phyloP scores from a whole-genome alignment of 768 basidiomycete genomes.

The Pilatotrama ljubarskyi region DNA sequence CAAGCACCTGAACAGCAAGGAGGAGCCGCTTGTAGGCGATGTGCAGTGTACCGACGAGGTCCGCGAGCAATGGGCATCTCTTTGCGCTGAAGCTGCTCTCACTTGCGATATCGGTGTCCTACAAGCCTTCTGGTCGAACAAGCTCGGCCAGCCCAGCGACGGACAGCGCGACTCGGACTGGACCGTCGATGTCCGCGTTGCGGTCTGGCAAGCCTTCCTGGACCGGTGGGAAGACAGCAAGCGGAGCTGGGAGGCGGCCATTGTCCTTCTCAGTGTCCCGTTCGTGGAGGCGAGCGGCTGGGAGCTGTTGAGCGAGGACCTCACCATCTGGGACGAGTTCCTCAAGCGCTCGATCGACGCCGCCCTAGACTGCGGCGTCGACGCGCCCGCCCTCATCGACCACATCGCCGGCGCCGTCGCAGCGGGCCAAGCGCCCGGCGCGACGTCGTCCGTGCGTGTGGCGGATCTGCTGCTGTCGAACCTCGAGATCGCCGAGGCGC shows the following conservation, averaged over 20 bases:
- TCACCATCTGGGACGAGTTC: conserved; percentile 59
- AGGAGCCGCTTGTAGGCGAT: conserved; percentile 45
- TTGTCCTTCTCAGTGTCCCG: conserved; percentile 57
- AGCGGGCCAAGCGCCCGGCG: conserved; percentile 39
- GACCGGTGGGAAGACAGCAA: conserved; percentile 53
- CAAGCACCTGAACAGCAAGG: conserved; percentile 48
- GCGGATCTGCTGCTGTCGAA: conserved; percentile 63
- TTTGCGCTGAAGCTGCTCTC: conserved; percentile 57
- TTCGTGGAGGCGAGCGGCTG: conserved; percentile 49
- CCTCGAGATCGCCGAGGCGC: conserved; percentile 49
- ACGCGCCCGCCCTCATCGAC: conserved; percentile 54
- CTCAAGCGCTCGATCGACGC: conserved; percentile 51
- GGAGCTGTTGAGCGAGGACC: conserved; percentile 56
- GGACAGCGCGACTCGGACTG: conserved; percentile 30
- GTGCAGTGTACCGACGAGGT: conserved; percentile 46
- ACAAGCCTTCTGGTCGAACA: conserved; percentile 42
- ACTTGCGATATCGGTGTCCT: conserved; percentile 49
- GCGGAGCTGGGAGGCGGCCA: conserved; percentile 54
- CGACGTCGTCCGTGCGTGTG: conserved; percentile 48
- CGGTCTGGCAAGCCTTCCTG: conserved; percentile 59
- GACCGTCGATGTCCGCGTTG: conserved; percentile 45
- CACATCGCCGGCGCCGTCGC: conserved; percentile 51
- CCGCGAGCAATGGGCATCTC: conserved; percentile 55
- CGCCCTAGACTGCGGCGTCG: conserved; percentile 61
- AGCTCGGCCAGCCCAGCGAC: conserved; percentile 11